These are phyloP conservation scores for Mucor lusitanicus DNA, from an alignment of 371 early-diverging fungal species.

Conservation along the genomic window DNA sequence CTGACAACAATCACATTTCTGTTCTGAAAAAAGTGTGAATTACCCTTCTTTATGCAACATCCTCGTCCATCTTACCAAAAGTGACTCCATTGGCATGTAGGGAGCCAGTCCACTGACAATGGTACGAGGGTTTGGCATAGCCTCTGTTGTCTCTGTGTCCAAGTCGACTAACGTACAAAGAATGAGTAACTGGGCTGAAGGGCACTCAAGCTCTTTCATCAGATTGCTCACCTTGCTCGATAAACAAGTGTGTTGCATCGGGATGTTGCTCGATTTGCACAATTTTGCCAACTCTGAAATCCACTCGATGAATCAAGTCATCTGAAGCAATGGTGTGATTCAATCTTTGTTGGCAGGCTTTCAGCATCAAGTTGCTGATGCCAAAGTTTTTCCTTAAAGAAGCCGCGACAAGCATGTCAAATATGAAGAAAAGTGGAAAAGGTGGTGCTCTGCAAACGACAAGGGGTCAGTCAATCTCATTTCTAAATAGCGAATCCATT, in stretches of 20 bases:
- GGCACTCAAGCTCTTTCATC: neutral
- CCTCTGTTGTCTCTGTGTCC: slow-evolving; percentile 47
- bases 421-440: neutral
- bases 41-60: neutral
- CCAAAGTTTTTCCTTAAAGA: neutral
- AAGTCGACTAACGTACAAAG: slow-evolving; percentile 8
- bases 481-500: neutral
- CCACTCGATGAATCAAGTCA: slow-evolving; percentile 60
- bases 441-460: neutral
- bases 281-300: slow-evolving; percentile 79
- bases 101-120: slow-evolving; percentile 80
- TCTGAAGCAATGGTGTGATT: slow-evolving; percentile 23
- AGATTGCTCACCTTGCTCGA: slow-evolving; percentile 60
- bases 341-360: neutral
- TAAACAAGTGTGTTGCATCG: slow-evolving; percentile 74
- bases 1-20: slow-evolving; percentile 56
- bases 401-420: neutral
- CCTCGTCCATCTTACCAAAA: slow-evolving; percentile 26
- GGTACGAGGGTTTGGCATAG: slow-evolving; percentile 53
- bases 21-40: slow-evolving; percentile 17
- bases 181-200: neutral
- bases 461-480: neutral
- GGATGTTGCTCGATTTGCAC: slow-evolving; percentile 66
- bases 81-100: slow-evolving; percentile 54
- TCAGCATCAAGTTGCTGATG: neutral